Conservation (phyloP, 164 flowering plant genomes). For the Aristolochia californica region DNA sequence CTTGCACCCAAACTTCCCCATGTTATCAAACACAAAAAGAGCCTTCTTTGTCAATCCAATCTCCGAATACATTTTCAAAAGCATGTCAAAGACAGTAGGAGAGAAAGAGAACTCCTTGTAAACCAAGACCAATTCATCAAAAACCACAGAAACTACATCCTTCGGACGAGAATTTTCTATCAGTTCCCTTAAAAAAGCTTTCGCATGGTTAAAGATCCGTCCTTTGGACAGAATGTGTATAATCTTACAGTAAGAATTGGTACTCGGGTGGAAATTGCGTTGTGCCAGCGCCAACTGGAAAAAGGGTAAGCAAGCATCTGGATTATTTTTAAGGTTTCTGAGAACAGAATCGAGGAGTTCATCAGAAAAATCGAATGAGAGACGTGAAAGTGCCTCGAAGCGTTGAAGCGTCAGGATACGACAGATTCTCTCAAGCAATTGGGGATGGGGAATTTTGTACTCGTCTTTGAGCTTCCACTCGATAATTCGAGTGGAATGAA, state of each 20-base stretch:
- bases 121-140: constrained; percentile 48
- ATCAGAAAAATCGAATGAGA: constrained; percentile 51
- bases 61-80: constrained; percentile 56
- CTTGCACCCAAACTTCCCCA: constrained; percentile 48
- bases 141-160: constrained; percentile 23
- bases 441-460: constrained; percentile 27
- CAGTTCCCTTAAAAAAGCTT: constrained; percentile 35
- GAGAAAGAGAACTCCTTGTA: constrained; percentile 59
- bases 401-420: constrained; percentile 54
- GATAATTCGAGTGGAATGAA: constrained; percentile 28
- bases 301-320: constrained; percentile 40
- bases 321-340: constrained; percentile 37
- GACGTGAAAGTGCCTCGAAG: constrained; percentile 24
- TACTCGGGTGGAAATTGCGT: constrained; percentile 43
- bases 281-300: constrained; percentile 51
- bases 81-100: constrained; percentile 75
- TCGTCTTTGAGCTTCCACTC: constrained; percentile 43
- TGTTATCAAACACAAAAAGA: constrained; percentile 75
- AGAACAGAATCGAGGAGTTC: constrained; percentile 49
- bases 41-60: constrained; percentile 56
- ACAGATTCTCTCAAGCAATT: constrained; percentile 44
- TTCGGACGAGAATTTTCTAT: constrained; percentile 22
- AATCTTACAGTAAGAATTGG: constrained; percentile 43
- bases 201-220: constrained; percentile 48
- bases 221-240: constrained; percentile 67